Base-by-base conservation (phyloP, 139 green algal species). In the Micromonas pusilla region DNA sequence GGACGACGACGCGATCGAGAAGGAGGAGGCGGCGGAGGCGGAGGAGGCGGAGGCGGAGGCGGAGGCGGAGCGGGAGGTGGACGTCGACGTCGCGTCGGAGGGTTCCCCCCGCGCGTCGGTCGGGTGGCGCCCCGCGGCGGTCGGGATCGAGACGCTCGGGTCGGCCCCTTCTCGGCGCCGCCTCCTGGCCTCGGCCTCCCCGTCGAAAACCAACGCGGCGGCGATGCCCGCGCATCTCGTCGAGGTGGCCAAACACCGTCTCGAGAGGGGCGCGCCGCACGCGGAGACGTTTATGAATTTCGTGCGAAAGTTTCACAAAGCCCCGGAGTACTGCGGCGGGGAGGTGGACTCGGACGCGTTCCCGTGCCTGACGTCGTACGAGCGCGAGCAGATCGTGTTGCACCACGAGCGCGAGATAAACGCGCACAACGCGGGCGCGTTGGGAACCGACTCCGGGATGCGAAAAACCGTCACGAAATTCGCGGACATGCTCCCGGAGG, bases 271-370 rank as follows among this genome's bases (percentile, higher is more conserved):
- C 45, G 16, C 9, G 16, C 9, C 9, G 45, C 45, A 57, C 45
- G 9, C 9, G 9, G 26, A 60, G 25, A 21, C 20, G 1, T 75
- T 75, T 2, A 32, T 36, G 3, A 63, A 62, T 5, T 75, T 63
- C 2, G 68, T 64, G 26, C 23, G 33, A 33, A 60, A 39, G 38
- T 75, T 62, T 23, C 34, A 26, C 37, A 75, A 75, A 26, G 20
- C 26, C 19, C 32, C 9, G 37, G 20, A 75, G 68, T 75, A 75
- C 30, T 75, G 68, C 37, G 26, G 26, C 37, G n/a, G n/a, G n/a
- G n/a, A n/a, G n/a, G n/a, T n/a, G n/a, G 37, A 38, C 37, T 57
- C 16, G 45, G 68, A 64, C 20, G 6, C 68, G 4, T 75, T 33
- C n/a, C 68, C 68, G 34, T 75, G 68, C 37, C 34, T 33, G 23